Conservation (phyloP, 352 stramenopile genomes). For the Globisporangium radiosum region DNA sequence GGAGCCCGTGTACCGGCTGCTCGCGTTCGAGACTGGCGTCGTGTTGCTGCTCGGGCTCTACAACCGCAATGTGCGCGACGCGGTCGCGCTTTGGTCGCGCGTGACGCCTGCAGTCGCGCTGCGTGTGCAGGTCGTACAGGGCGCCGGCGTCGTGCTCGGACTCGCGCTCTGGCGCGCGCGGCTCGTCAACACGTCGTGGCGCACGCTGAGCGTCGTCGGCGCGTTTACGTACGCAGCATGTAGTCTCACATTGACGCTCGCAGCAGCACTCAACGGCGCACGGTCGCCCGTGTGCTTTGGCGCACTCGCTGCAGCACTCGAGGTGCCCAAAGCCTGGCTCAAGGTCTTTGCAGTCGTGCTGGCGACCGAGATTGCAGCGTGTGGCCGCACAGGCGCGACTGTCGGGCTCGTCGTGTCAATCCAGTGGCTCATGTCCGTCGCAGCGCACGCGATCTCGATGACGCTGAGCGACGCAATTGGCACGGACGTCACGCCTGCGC, state of each 20-base stretch:
- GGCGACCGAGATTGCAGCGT: conserved; percentile 45
- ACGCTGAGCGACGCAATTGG: conserved; percentile 23
- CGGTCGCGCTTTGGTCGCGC: conserved; percentile 29
- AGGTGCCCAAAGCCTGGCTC: conserved; percentile 33
- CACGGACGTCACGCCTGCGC: conserved; percentile 12
- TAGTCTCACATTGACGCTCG: conserved; percentile 22
- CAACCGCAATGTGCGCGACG: conserved; percentile 26
- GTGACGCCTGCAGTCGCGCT: conserved; percentile 17
- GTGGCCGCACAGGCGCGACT: conserved; percentile 43
- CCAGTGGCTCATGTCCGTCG: conserved; percentile 28
- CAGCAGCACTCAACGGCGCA: conserved; percentile 27
- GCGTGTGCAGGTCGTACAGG: conserved; percentile 21
- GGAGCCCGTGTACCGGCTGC: conserved; percentile 41
- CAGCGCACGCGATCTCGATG: conserved; percentile 17
- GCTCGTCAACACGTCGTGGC: conserved; percentile 35
- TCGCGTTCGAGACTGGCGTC: conserved; percentile 40
- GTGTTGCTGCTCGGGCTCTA: conserved; percentile 30
- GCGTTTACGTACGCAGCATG: conserved; percentile 21
- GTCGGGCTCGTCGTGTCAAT: conserved; percentile 45
- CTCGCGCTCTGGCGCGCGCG: conserved; percentile 34
- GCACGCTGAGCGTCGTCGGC: conserved; percentile 22
- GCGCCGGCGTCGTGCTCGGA: conserved; percentile 20
- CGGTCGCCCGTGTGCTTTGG: conserved; percentile 41
- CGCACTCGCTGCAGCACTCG: conserved; percentile 18
- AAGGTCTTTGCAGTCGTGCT: conserved; percentile 32